Conservation (phyloP, 2,329 filamentous ascomycete genomes). For the Zymoseptoria tritici region DNA sequence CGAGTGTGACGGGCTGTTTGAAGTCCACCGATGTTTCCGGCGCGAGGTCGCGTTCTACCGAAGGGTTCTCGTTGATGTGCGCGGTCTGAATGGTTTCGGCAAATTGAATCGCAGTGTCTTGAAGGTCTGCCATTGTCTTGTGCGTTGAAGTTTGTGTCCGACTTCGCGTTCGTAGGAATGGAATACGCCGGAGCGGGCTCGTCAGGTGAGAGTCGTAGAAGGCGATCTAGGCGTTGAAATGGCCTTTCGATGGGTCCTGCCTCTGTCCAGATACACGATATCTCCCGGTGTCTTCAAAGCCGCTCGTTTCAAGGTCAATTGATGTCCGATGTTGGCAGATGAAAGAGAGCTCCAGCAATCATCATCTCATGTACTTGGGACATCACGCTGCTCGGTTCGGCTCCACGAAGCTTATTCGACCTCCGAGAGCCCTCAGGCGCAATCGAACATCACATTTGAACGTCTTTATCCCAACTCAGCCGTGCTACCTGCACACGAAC, state of each 20-base stretch:
- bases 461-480: background rate
- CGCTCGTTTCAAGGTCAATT: too few relatives aligned
- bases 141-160: too few relatives aligned
- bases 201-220: background rate
- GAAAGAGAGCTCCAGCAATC: background rate
- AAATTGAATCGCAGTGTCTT: conserved; percentile 44
- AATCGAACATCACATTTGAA: background rate
- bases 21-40: conserved; percentile 67
- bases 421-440: background rate
- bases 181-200: background rate
- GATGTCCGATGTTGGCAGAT: background rate
- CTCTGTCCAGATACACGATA: background rate
- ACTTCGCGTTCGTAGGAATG: background rate
- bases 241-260: background rate
- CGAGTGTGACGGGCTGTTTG: conserved; percentile 52
- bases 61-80: conserved; percentile 66
- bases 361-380: background rate
- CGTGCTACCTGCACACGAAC: background rate
- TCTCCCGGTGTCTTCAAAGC: background rate
- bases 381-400: background rate
- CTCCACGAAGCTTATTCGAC: background rate
- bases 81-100: conserved; percentile 75
- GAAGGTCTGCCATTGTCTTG: conserved; percentile 18
- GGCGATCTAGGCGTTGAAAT: background rate
- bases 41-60: conserved; percentile 67